These are phyloP conservation scores for Neurospora sp. DNA, from an alignment of 495 filamentous ascomycete genomes.

Conservation along the genomic window DNA sequence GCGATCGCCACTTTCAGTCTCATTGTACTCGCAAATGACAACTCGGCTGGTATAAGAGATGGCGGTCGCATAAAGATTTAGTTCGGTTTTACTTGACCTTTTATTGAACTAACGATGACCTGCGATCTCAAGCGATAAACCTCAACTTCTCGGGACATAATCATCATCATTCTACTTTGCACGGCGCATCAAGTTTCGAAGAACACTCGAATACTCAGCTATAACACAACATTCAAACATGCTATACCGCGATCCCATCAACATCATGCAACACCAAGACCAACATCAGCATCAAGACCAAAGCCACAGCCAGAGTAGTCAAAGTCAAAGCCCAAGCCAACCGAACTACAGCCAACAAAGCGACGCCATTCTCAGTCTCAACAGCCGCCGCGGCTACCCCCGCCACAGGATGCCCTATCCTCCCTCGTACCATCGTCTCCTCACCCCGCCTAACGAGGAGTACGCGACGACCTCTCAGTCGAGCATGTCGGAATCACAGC, in stretches of 20 bases:
- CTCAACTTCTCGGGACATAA: neutral
- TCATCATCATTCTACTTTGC: neutral
- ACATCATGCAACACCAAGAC: neutral
- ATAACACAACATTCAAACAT: neutral
- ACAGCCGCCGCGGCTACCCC: neutral
- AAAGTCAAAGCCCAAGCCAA: neutral
- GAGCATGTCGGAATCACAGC: neutral
- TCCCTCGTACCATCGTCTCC: neutral
- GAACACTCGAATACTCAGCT: neutral
- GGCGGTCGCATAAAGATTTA: neutral
- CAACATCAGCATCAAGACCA: neutral
- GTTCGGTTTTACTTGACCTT: neutral
- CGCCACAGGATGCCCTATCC: neutral
- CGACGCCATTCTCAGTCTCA: neutral
- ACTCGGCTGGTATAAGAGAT: neutral
- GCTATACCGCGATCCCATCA: neutral
- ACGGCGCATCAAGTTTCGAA: neutral
- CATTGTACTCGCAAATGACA: neutral
- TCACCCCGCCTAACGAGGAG: neutral
- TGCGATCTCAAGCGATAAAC: neutral
- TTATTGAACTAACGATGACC: neutral
- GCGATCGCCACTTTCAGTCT: neutral
- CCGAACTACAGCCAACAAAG: neutral
- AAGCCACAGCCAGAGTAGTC: neutral
- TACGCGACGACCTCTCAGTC: neutral